Percentiles rank a stretch among this genome's conserved stretches.
phyloP scores from a whole-genome alignment of 345 rosid genomes.

The Rhodamnia argentea region DNA sequence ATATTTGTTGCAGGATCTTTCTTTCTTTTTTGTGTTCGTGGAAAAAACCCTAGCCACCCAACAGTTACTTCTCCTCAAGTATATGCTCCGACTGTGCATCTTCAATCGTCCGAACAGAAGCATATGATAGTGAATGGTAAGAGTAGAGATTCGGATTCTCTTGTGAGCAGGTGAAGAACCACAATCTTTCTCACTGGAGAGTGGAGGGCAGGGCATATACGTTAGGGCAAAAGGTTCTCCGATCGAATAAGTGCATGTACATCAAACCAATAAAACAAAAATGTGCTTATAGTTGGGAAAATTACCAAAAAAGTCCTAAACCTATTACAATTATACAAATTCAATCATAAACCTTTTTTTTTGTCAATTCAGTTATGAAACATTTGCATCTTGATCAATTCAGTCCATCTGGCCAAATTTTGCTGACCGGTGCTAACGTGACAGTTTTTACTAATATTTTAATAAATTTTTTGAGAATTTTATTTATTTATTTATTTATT shows the following conservation, averaged over 20 bases:
- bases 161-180: neutral
- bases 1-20: neutral
- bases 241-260: neutral
- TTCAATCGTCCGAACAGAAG: neutral
- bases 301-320: too few species aligned
- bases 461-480: too few species aligned
- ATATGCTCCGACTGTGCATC: neutral
- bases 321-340: too few species aligned
- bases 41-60: neutral
- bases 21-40: neutral
- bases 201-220: neutral
- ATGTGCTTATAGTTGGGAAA: neutral
- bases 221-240: neutral
- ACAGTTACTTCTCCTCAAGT: neutral
- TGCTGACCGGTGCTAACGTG: too few species aligned
- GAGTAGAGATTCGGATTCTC: neutral
- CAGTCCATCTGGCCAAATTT: too few species aligned
- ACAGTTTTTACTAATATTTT: too few species aligned
- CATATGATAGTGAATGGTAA: neutral
- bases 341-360: too few species aligned
- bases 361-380: too few species aligned
- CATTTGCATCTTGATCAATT: too few species aligned
- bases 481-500: too few species aligned
- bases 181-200: neutral
- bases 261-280: neutral